Evolutionary conservation across 345 rosid genomes (phyloP).

Genomic region (Draba incana): DNA sequence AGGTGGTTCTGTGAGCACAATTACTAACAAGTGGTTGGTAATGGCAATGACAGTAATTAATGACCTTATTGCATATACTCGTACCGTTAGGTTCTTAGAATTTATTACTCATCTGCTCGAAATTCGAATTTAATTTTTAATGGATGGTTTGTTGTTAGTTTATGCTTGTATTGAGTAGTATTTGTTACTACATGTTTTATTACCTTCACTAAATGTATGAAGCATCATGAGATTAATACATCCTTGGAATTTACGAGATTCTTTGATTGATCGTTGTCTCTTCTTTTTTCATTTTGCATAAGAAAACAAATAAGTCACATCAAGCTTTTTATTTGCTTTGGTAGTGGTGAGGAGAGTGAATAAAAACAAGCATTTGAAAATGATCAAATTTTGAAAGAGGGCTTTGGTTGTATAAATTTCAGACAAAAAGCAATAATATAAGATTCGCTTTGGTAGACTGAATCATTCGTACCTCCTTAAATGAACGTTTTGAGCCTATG

Average conservation of each 20-base stretch:
- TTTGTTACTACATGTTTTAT: not conserved
- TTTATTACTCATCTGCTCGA: constrained; percentile 32
- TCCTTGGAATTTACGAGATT: constrained; percentile 27
- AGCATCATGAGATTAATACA: not conserved
- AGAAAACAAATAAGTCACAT: constrained; percentile 41
- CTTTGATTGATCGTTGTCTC: constrained; percentile 11
- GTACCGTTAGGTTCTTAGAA: constrained; percentile 33
- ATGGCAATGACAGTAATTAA: constrained; percentile 40
- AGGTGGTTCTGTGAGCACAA: constrained; percentile 38
- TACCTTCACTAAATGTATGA: too few relatives aligned
- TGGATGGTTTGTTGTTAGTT: constrained; percentile 1
- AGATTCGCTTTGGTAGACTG: constrained; percentile 29
- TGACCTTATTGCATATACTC: constrained; percentile 21
- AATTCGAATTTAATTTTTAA: not conserved
- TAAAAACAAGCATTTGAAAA: constrained; percentile 8
- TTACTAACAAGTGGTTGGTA: constrained; percentile 42
- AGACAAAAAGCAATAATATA: constrained; percentile 1
- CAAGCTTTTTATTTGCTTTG: constrained; percentile 35
- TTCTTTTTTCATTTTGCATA: constrained; percentile 3
- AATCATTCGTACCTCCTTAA: constrained; percentile 21
- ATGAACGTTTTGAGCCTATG: not conserved
- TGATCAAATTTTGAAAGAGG: too few relatives aligned
- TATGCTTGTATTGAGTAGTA: not conserved
- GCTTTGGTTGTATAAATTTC: not conserved
- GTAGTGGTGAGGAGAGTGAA: constrained; percentile 17